Base-by-base conservation (phyloP, 139 green algal species). In the Asterochloris erici region DNA sequence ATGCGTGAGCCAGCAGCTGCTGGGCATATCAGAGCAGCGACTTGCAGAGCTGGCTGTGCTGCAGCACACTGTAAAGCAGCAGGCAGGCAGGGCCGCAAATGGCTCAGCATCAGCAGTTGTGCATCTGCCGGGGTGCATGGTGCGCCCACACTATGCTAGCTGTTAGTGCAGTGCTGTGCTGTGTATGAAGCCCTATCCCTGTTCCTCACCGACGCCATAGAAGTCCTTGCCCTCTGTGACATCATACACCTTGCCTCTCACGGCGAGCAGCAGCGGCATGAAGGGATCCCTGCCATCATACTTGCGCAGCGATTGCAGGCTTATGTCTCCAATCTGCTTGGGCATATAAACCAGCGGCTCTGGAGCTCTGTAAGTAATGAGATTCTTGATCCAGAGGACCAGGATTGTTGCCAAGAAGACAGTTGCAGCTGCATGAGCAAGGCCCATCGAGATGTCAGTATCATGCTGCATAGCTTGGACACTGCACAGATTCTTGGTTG, bases 221-320 rank as follows among this genome's bases (percentile, higher is more conserved):
- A 93, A 87, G 27, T 93, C 84, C 14, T 82, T 81, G 12, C 82
- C 89, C 29, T 87, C 82, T 15, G 86, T 93, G 19, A 97, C 91
- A 54, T 97, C 94, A 21, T 91, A 96, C 0, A 97, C 82, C 13
- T 84, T 85, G 26, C 92, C 91, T 61, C 84, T 68, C 14, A 98
- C 77, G 0, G 94, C 88, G 63, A 97, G 70, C 14, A 94, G 84
- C 6, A 95, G 85, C 0, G 94, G 93, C 71, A 89, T 89, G 17
- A 78, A 86, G 21, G 85, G 92, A 82, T 98, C 94, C 10, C 83
- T 86, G 47, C 94, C 94, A 14, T 86, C 84, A 76, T 93, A 93
- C 62, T 88, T 91, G 16, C 54, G 71, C 71, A 98, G 87, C 29
- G 87, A 80, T 10, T 92, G 74, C 14, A 85, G 26, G 0, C 93